Conservation (phyloP, 108 stramenopile genomes). For the Cylindrotheca closterium region DNA sequence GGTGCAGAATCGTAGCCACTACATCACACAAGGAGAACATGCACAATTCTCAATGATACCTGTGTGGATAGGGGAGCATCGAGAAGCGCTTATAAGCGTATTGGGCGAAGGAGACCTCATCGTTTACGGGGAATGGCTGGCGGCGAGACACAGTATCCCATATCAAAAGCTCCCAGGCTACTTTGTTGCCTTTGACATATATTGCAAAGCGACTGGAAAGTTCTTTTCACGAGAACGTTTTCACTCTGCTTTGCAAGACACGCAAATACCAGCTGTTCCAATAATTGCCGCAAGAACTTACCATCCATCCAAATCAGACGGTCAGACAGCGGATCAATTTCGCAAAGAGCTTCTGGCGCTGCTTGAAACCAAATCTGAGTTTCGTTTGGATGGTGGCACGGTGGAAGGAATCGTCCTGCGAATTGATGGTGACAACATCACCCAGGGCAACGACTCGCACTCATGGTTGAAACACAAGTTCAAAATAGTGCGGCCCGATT, state of each 20-base stretch:
- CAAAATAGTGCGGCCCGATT: conserved; percentile 42
- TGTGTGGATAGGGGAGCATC: conserved; percentile 27
- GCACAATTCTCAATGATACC: conserved; percentile 24
- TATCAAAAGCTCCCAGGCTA: conserved; percentile 40
- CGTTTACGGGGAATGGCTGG: conserved; percentile 53
- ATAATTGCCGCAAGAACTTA: conserved; percentile 6
- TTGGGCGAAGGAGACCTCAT: conserved; percentile 11
- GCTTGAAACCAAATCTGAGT: conserved; percentile 23
- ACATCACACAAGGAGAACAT: conserved; percentile 31
- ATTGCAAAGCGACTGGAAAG: conserved; percentile 15
- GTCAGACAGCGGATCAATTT: neutral
- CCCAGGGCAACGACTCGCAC: neutral
- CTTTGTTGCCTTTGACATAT: conserved; percentile 59
- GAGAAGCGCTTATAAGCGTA: conserved; percentile 15
- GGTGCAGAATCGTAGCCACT: conserved; percentile 49
- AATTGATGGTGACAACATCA: conserved; percentile 21
- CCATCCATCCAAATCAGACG: neutral
- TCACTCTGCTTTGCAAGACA: conserved; percentile 10
- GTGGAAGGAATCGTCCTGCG: conserved; percentile 45
- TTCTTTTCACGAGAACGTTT: conserved; percentile 26
- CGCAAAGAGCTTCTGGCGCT: neutral
- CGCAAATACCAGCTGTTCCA: conserved; percentile 24
- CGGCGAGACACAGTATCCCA: conserved; percentile 41
- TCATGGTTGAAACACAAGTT: conserved; percentile 15
- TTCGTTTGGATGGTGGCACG: conserved; percentile 24